phyloP scores from a whole-genome alignment of 208 protist species.

The Endotrypanum monterogeii region DNA sequence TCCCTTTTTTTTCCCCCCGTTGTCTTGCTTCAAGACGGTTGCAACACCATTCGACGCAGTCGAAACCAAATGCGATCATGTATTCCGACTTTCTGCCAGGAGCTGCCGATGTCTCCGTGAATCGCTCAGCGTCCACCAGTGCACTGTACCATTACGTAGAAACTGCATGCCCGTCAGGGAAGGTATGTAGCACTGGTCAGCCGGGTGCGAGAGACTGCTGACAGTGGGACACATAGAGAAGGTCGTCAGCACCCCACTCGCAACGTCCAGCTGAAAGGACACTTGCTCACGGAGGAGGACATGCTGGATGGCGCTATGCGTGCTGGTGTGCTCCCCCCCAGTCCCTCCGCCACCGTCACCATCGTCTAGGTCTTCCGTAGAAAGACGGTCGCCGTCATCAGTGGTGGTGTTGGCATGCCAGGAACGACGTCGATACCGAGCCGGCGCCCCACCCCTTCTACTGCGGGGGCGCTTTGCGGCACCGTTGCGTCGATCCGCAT shows the following conservation, averaged over 20 bases:
- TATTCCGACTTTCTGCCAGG: conserved; percentile 9
- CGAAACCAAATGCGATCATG: not conserved
- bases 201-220: not conserved
- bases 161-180: not conserved
- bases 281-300: conserved; percentile 1
- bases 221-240: conserved; percentile 2
- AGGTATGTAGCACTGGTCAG: not conserved
- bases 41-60: too few relatives aligned
- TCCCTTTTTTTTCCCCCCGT: too few relatives aligned
- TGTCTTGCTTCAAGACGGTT: too few relatives aligned
- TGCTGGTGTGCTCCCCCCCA: not conserved
- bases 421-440: not conserved
- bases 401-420: not conserved
- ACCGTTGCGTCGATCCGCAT: not conserved
- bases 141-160: conserved; percentile 27
- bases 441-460: not conserved
- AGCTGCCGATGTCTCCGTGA: conserved; percentile 22
- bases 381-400: not conserved
- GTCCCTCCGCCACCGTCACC: not conserved
- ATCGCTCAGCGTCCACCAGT: conserved; percentile 29
- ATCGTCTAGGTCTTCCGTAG: not conserved
- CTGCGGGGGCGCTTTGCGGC: not conserved
- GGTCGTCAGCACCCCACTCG: conserved; percentile 15
- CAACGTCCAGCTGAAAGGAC: conserved; percentile 9
- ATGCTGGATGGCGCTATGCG: not conserved